Evolutionary conservation across 225 moss, liverwort and hornwort genomes (phyloP), one percentile per base, ranked within the genome.

Genomic region (Asterella californica): DNA sequence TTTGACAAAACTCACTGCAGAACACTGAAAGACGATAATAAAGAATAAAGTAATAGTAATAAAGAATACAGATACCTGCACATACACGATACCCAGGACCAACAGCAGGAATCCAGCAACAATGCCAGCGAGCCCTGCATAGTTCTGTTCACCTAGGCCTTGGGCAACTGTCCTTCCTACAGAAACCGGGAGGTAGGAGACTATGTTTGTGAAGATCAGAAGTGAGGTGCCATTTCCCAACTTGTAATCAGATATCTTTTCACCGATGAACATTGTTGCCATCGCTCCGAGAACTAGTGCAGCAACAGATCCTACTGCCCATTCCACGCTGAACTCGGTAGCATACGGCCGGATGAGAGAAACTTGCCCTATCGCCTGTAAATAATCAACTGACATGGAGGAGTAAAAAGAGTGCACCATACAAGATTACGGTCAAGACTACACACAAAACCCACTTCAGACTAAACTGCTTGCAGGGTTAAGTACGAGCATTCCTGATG

Each of bases 51-150:
- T n/a, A n/a, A n/a, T n/a, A n/a, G n/a, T n/a, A n/a, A n/a, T 37
- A 68, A 19, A 48, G 52, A 80, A 36, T 8, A 47, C 57, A 32
- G 82, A 21, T 76, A 94, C 93, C 93, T 97, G 97, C 57, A 97
- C 97, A 81, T 97, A 97, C 15, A 97, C 97, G 67, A 97, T 97
- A 53, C 96, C 96, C 73, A 96, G 86, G 69, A 96, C 96, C 72
- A 97, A 90, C 25, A 93, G 84, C 75, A 94, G 87, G 86, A 97
- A 97, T 2, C 81, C 92, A 32, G 83, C 85, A 76, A 94, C 82
- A 61, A 93, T 92, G 78, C 91, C 94, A 45, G 59, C 89, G 76
- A 97, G 89, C 65, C 94, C 97, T 47, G 87, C 87, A 48, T 99
- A 95, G 80, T 95, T 95, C 72, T 89, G 90, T 75, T 99, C 97